A percentile compares a stretch with the other conserved stretches of the same genome.
Evolutionary conservation across 192 early-diverging fungal genomes (phyloP).

Genomic region (Podila verticillata): DNA sequence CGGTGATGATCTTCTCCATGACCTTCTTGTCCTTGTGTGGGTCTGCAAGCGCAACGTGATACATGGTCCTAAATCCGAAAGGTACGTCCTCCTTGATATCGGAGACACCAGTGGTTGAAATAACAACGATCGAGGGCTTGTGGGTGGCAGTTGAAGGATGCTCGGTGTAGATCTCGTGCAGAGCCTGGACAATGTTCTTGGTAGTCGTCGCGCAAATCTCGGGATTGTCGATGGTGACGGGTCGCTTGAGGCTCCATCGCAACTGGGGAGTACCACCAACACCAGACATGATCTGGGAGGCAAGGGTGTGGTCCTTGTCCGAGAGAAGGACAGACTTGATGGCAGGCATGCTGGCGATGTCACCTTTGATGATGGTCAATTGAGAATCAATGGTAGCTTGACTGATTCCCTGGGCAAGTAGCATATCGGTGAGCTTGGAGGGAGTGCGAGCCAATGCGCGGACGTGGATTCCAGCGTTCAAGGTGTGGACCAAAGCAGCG

Average conservation of each 20-base stretch:
- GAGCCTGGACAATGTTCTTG: constrained; percentile 17
- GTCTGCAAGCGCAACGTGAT: constrained; percentile 22
- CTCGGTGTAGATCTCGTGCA: constrained; percentile 20
- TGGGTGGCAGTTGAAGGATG: constrained; percentile 8
- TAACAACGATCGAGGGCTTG: constrained; percentile 27
- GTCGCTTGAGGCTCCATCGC: constrained; percentile 4
- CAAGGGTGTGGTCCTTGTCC: constrained; percentile 13
- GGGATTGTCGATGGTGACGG: constrained; percentile 36
- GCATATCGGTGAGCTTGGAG: constrained; percentile 35
- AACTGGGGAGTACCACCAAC: constrained; percentile 28
- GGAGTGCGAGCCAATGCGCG: constrained; percentile 39
- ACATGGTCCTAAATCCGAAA: constrained; percentile 18
- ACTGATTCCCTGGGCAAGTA: constrained; percentile 20
- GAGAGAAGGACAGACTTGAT: constrained; percentile 31
- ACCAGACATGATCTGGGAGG: constrained; percentile 41
- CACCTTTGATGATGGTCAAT: constrained; percentile 31
- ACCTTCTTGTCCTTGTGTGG: constrained; percentile 48
- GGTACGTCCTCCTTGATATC: constrained; percentile 31
- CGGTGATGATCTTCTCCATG: constrained; percentile 23
- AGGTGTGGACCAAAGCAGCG: constrained; percentile 24
- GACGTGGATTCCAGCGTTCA: constrained; percentile 28
- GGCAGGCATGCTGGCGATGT: constrained; percentile 18
- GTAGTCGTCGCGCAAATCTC: too few relatives aligned
- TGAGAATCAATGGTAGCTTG: constrained; percentile 19
- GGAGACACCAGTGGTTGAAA: constrained; percentile 35